These are phyloP conservation scores for Trametes villosa DNA, from an alignment of 768 basidiomycete genomes.

Conservation along the genomic window DNA sequence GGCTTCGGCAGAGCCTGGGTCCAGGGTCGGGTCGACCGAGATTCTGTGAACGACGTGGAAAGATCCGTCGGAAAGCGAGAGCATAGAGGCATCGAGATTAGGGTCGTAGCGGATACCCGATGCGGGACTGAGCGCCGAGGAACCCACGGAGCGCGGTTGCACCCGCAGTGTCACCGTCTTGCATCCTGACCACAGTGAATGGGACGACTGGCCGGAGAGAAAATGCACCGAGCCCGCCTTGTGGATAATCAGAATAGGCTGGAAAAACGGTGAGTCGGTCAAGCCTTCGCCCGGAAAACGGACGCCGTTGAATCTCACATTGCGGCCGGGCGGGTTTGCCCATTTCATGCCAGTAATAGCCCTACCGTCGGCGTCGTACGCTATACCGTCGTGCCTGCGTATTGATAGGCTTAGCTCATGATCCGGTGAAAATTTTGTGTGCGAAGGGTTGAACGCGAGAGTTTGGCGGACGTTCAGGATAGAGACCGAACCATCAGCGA, in stretches of 20 bases:
- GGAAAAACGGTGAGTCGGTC: constrained; percentile 1
- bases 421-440: constrained; percentile 37
- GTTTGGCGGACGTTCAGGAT: constrained; percentile 57
- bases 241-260: constrained; percentile 63
- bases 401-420: constrained; percentile 36
- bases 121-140: constrained; percentile 61
- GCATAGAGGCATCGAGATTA: constrained; percentile 54
- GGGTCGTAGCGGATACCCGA: constrained; percentile 62
- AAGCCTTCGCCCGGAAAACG: constrained; percentile 3
- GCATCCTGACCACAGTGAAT: constrained; percentile 51
- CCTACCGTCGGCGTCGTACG: constrained; percentile 43
- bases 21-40: constrained; percentile 44
- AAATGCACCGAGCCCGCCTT: constrained; percentile 64
- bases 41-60: constrained; percentile 63
- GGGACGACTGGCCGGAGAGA: constrained; percentile 47
- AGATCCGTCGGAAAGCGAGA: constrained; percentile 72
- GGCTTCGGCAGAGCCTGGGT: constrained; percentile 29
- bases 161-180: constrained; percentile 48
- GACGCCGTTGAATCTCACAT: constrained; percentile 40
- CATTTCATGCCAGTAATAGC: constrained; percentile 60
- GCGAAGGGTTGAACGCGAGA: constrained; percentile 34
- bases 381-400: constrained; percentile 13
- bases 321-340: constrained; percentile 46
- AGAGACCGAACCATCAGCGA: constrained; percentile 62
- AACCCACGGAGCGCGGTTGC: constrained; percentile 57